Percentiles rank a stretch among this genome's conserved stretches.
phyloP scores from a whole-genome alignment of 202 grass and related monocot species.

The Tripidium arundinaceum region DNA sequence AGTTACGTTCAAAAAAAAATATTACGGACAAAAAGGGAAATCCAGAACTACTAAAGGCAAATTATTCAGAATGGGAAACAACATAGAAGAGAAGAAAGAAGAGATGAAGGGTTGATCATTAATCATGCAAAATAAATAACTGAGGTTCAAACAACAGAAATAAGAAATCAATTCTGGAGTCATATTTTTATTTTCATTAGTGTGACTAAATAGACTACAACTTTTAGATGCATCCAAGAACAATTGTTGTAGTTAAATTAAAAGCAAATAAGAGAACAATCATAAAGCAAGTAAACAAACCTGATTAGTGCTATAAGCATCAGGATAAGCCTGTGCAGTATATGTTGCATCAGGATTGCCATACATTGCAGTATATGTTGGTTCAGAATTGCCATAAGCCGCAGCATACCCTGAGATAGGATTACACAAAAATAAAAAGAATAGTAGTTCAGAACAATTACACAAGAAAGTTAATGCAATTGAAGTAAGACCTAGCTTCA shows the following conservation, averaged over 20 bases:
- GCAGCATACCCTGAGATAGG: slow-evolving; percentile 48
- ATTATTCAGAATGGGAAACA: too few species aligned
- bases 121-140: not conserved
- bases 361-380: slow-evolving; percentile 40
- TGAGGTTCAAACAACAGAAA: not conserved
- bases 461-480: not conserved
- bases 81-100: not conserved
- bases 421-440: not conserved
- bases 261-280: not conserved
- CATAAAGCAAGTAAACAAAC: slow-evolving; percentile 30
- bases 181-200: not conserved
- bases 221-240: slow-evolving; percentile 1
- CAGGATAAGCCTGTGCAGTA: slow-evolving; percentile 29
- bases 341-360: slow-evolving; percentile 48
- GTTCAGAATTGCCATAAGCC: slow-evolving; percentile 45
- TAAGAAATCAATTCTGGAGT: not conserved
- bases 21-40: not conserved
- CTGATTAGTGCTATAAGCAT: slow-evolving; percentile 58
- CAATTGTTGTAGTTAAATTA: not conserved
- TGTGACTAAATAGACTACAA: not conserved
- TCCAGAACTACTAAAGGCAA: too few species aligned
- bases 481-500: not conserved
- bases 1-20: too few species aligned
- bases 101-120: not conserved
- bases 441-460: not conserved